These are phyloP conservation scores for Parmelia sp. DNA, from an alignment of 495 filamentous ascomycete genomes.

Conservation along the genomic window DNA sequence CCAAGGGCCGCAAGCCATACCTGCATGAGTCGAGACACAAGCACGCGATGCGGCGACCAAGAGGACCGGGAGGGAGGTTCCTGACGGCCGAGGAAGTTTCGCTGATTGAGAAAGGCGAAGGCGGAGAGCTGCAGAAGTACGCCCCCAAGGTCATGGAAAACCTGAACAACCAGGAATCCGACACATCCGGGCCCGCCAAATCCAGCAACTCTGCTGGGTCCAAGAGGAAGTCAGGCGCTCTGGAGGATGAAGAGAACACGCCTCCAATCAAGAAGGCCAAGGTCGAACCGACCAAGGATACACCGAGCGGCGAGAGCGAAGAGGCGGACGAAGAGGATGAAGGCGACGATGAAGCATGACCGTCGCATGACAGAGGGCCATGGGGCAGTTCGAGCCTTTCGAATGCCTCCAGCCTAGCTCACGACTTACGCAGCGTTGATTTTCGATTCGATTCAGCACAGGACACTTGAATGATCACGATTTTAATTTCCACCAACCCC, in stretches of 20 bases:
- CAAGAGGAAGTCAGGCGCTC: conserved; percentile 48
- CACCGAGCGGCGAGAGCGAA: conserved; percentile 43
- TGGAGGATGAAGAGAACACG: conserved; percentile 37
- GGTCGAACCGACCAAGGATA: conserved; percentile 31
- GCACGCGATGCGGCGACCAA: conserved; percentile 92
- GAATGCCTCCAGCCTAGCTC: conserved; percentile 1
- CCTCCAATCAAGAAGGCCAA: conserved; percentile 45
- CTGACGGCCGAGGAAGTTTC: conserved; percentile 97
- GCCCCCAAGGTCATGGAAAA: conserved; percentile 27
- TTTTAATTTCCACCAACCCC: conserved; percentile 8
- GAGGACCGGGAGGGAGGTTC: conserved; percentile 94
- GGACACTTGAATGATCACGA: not conserved
- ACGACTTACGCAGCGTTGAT: conserved; percentile 23
- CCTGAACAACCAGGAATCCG: conserved; percentile 23
- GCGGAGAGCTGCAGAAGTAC: conserved; percentile 26
- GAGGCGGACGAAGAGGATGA: conserved; percentile 47
- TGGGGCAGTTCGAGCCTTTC: not conserved
- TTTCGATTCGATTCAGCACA: conserved; percentile 3
- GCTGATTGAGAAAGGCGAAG: conserved; percentile 64
- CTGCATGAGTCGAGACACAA: conserved; percentile 98
- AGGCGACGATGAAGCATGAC: conserved; percentile 32
- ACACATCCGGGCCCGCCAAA: conserved; percentile 25
- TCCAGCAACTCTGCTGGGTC: conserved; percentile 31
- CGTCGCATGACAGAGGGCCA: not conserved
- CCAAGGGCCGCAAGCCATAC: conserved; percentile 94